phyloP scores from a whole-genome alignment of 2,329 filamentous ascomycete species.

The Cladosporium sp. region DNA sequence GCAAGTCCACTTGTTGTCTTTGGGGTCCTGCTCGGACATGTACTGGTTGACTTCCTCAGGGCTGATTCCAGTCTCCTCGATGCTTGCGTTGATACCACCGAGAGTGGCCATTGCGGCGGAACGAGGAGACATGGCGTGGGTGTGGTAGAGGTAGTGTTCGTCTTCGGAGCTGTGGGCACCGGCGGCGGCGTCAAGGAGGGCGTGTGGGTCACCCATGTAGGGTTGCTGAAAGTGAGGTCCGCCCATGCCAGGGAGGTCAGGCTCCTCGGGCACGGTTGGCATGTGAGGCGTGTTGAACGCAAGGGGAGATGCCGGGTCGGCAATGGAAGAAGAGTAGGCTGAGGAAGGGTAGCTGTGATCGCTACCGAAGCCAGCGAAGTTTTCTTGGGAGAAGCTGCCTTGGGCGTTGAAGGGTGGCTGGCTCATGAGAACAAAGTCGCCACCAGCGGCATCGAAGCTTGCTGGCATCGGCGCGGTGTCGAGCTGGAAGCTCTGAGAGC shows the following conservation, averaged over 20 bases:
- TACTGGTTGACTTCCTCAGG: conserved; percentile 62
- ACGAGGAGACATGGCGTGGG: conserved; percentile 27
- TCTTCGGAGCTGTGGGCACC: conserved; percentile 16
- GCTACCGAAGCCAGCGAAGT: conserved; percentile 27
- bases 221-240: conserved; percentile 23
- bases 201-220: conserved; percentile 21
- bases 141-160: conserved; percentile 12
- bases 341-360: conserved; percentile 45
- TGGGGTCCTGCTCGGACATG: conserved; percentile 43
- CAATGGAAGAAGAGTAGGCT: conserved; percentile 45
- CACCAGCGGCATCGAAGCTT: conserved; percentile 33
- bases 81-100: conserved; percentile 54
- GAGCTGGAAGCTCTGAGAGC: conserved; percentile 40
- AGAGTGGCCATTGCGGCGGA: conserved; percentile 44
- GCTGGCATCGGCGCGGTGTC: conserved; percentile 48
- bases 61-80: conserved; percentile 76
- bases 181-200: conserved; percentile 22
- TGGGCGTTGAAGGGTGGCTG: conserved; percentile 7
- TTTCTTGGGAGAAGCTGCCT: conserved; percentile 10
- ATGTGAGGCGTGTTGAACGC: conserved; percentile 33
- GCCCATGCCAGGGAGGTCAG: conserved; percentile 19
- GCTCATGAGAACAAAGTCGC: conserved; percentile 7
- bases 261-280: conserved; percentile 35
- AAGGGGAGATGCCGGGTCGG: conserved; percentile 43
- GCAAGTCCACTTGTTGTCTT: conserved; percentile 44